Evolutionary conservation across 768 basidiomycete genomes (phyloP), one percentile per base, ranked within the genome.

Genomic region (Xerocomus brunneocitrinus): DNA sequence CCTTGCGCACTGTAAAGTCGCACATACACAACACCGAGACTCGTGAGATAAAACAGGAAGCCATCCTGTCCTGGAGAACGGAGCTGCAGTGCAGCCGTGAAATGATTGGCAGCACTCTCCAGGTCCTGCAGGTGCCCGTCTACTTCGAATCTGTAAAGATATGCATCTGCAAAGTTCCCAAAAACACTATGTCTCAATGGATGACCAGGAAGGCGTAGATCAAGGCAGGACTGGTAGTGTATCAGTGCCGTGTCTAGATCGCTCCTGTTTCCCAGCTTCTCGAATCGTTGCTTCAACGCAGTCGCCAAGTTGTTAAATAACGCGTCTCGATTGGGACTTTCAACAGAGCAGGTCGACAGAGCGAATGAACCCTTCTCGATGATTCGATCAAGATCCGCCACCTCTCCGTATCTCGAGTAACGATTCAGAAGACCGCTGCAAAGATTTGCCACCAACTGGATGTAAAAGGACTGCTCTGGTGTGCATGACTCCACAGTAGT

Each of bases 61-160:
- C 58, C 56, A 3, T 52, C 40, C 31, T 57, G 50, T 25, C 57
- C 57, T 2, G 61, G 58, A 36, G 61, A 48, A 22, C 42, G 49
- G 39, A 66, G 31, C 42, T 54, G 44, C 25, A 68, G 40, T 3
- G 66, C 65, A 43, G 53, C 49, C 10, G 22, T 34, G 35, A 51
- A 52, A 34, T 58, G 8, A 31, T 30, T 38, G 4, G 24, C 42
- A 40, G 65, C 51, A 35, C 24, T 50, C 41, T 71, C 58, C 30
- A 74, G 32, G 49, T 72, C 67, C 44, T 55, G 50, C 19, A 53
- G 36, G 12, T 60, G 50, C 3, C 67, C 61, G 5, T 63, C 53
- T 14, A 49, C 27, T 32, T 66, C 61, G 56, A 63, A 73, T 24
- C 53, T 64, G 54, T 31, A 5, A 22, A 53, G 46, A 25, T 70